phyloP scores from a whole-genome alignment of 176 grass and related monocot genomes.

The Thinopyrum elongatum region DNA sequence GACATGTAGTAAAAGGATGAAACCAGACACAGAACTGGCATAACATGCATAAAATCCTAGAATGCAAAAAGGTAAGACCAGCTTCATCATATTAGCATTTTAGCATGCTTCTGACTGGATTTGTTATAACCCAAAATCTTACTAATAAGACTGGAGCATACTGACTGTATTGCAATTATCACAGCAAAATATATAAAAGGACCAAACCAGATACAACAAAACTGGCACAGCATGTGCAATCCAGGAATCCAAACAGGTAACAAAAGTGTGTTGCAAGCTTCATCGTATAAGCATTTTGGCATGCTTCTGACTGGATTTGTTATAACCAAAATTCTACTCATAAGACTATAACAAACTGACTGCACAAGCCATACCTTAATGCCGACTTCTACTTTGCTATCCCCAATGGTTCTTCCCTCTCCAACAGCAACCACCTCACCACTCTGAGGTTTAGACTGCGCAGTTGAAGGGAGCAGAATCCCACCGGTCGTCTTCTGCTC shows the following conservation, averaged over 20 bases:
- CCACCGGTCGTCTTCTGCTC: constrained; percentile 81
- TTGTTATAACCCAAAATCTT: neutral
- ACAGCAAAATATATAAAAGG: neutral
- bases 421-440: constrained; percentile 78
- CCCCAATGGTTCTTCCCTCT: constrained; percentile 60
- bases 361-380: constrained; percentile 46
- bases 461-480: constrained; percentile 61
- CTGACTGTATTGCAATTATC: neutral
- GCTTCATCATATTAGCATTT: neutral
- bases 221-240: neutral
- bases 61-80: neutral
- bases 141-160: neutral
- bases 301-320: neutral
- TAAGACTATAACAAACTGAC: neutral
- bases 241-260: neutral
- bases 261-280: neutral
- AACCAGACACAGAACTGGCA: neutral
- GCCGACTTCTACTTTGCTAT: constrained; percentile 58
- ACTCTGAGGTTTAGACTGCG: constrained; percentile 68
- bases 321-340: neutral
- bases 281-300: neutral
- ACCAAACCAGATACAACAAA: neutral
- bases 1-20: neutral
- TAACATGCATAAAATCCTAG: neutral
- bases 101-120: neutral